These are phyloP conservation scores for Gnomoniopsis sp. DNA, from an alignment of 2,329 filamentous ascomycete genomes.

Conservation along the genomic window DNA sequence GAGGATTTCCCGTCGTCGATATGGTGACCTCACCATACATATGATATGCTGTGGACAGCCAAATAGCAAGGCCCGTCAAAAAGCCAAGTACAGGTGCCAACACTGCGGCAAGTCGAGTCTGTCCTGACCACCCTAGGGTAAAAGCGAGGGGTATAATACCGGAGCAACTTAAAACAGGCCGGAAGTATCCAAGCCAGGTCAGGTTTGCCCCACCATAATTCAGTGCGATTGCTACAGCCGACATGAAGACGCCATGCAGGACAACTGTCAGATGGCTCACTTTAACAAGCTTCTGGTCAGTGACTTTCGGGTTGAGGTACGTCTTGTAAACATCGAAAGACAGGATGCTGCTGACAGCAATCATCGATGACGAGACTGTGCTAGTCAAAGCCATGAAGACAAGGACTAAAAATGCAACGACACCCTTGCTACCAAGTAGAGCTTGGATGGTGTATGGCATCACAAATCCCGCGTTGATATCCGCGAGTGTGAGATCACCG, in stretches of 20 bases:
- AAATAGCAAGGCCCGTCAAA: slow-evolving; percentile 38
- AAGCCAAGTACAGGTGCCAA: slow-evolving; percentile 38
- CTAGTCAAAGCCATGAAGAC: slow-evolving; percentile 51
- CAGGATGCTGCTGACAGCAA: slow-evolving; percentile 48
- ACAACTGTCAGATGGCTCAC: slow-evolving; percentile 46
- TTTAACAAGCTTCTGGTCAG: slow-evolving; percentile 35
- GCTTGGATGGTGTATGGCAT: slow-evolving; percentile 44
- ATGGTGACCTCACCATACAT: slow-evolving; percentile 38
- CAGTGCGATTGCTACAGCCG: slow-evolving; percentile 42
- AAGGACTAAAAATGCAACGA: slow-evolving; percentile 41
- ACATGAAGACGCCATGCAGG: slow-evolving; percentile 44
- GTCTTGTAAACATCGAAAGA: slow-evolving; percentile 47
- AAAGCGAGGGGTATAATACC: slow-evolving; percentile 42
- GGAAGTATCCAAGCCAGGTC: slow-evolving; percentile 36
- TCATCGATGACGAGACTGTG: slow-evolving; percentile 46
- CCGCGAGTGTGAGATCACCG: slow-evolving; percentile 32
- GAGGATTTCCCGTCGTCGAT: slow-evolving; percentile 33
- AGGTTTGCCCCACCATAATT: slow-evolving; percentile 47
- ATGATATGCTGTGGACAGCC: slow-evolving; percentile 37
- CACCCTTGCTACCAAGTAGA: slow-evolving; percentile 38
- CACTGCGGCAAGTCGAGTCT: slow-evolving; percentile 38
- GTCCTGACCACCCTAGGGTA: slow-evolving; percentile 41
- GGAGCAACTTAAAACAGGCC: slow-evolving; percentile 25
- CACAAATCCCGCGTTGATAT: slow-evolving; percentile 41
- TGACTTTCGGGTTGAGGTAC: slow-evolving; percentile 44